phyloP scores from a whole-genome alignment of 2,329 filamentous ascomycete species.

The Ramularia collo-cygni region DNA sequence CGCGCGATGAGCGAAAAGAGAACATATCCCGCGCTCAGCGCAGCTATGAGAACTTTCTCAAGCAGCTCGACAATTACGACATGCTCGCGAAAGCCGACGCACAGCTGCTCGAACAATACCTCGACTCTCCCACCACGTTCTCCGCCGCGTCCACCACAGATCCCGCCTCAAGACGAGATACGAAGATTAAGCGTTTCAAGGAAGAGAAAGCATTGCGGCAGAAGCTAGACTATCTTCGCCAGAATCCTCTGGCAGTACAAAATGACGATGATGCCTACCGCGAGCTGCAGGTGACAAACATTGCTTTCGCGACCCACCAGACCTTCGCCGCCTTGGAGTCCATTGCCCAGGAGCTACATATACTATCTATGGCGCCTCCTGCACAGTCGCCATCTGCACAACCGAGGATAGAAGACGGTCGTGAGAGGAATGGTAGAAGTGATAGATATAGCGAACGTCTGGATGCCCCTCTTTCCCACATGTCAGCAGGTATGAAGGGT shows the following conservation, averaged over 20 bases:
- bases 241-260: constrained; percentile 54
- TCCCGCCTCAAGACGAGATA: constrained; percentile 64
- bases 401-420: constrained; percentile 32
- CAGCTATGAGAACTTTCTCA: constrained; percentile 72
- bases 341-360: constrained; percentile 74
- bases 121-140: constrained; percentile 65
- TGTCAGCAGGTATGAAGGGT: constrained; percentile 44
- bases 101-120: constrained; percentile 65
- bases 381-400: constrained; percentile 24
- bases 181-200: constrained; percentile 79
- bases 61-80: constrained; percentile 69
- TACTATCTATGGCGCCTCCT: constrained; percentile 67
- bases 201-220: constrained; percentile 79
- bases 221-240: constrained; percentile 64
- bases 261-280: constrained; percentile 82
- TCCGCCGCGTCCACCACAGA: constrained; percentile 61
- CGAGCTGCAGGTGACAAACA: constrained; percentile 67
- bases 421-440: constrained; percentile 40
- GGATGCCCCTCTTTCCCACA: constrained; percentile 55
- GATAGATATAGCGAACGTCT: constrained; percentile 65
- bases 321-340: constrained; percentile 84
- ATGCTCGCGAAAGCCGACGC: constrained; percentile 60
- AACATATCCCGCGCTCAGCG: constrained; percentile 58
- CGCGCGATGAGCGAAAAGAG: constrained; percentile 51
- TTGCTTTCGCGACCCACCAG: constrained; percentile 67